Evolutionary conservation across 805 yeast genomes (phyloP), one percentile per base, ranked within the genome.

Genomic region (Lipomyces orientalis): DNA sequence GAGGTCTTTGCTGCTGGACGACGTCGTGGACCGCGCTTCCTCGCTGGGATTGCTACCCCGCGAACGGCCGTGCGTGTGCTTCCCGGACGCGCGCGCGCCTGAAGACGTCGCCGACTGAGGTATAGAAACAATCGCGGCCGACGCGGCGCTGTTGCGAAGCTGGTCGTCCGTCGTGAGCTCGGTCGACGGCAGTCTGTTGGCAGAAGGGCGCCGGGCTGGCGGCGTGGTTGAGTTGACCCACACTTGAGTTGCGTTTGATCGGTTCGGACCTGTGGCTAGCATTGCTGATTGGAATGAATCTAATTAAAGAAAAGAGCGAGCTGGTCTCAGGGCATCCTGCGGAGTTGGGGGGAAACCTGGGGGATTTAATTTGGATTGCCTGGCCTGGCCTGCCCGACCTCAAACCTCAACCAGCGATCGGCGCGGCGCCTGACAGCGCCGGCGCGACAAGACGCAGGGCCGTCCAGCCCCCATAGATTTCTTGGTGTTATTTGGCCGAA

Each of bases 61-160:
- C 51, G 34, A 61, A 29, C 29, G 2, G 49, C 49, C 10, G 49
- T 8, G 19, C 14, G 3, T 43, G 19, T 14, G 8, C 19, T 14
- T 43, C 19, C 7, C 22, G 8, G 49, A 43, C n/a, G 14, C 43
- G 25, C 49, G 22, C 10, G 0, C 5, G 19, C 49, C 49, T 5
- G 37, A 19, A 29, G 22, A 10, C 16, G 14, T 62, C 55, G 54
- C 31, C 33, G 22, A 54, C 51, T 9, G 55, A 19, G 39, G 4
- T n/a, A 34, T 14, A 22, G 62, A 25, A 16, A 4, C 49, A 25
- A 46, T 34, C 22, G 62, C 62, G 12, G 62, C 46, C 14, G 62
- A 59, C 5, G 62, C 62, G 12, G 62, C 55, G 7, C 35, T 22
- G 56, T 59, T 49, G 31, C 62, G 62, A 10, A 59, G 62, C 31